These are phyloP conservation scores for Cotoneaster glaucophyllus DNA, from an alignment of 306 rosid species.

Conservation along the genomic window DNA sequence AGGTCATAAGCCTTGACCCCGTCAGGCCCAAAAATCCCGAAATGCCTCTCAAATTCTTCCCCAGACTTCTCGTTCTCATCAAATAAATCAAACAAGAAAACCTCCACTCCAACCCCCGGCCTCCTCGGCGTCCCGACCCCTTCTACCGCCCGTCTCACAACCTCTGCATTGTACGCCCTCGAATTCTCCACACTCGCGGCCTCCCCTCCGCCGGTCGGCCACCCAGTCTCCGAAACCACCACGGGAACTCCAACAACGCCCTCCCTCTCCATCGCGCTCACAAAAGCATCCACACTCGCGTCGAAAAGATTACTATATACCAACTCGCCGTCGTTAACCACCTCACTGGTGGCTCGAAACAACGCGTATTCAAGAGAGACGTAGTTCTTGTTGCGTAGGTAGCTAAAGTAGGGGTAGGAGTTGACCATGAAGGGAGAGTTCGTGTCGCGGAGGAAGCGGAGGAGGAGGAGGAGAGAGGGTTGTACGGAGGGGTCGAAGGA, in stretches of 20 bases:
- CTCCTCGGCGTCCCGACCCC: slow-evolving; percentile 25
- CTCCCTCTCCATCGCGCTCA: slow-evolving; percentile 28
- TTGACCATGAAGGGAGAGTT: slow-evolving; percentile 28
- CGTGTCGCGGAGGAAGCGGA: slow-evolving; percentile 10
- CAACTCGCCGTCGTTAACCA: neutral
- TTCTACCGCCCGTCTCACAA: slow-evolving; percentile 14
- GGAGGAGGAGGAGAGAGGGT: slow-evolving; percentile 9
- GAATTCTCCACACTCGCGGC: slow-evolving; percentile 21
- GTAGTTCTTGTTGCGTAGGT: neutral
- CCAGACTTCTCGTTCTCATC: slow-evolving; percentile 28
- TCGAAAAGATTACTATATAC: slow-evolving; percentile 17
- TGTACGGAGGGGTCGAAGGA: slow-evolving; percentile 10
- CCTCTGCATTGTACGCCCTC: slow-evolving; percentile 12
- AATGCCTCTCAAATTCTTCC: slow-evolving; percentile 27
- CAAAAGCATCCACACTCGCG: slow-evolving; percentile 24
- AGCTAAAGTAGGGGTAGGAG: slow-evolving; percentile 28
- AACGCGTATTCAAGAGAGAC: slow-evolving; percentile 21
- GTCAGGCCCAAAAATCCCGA: slow-evolving; percentile 24
- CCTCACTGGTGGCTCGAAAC: neutral
- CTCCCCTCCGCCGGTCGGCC: slow-evolving; percentile 24
- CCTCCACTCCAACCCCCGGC: slow-evolving; percentile 18
- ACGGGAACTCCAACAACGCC: slow-evolving; percentile 14
- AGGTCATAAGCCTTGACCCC: slow-evolving; percentile 17
- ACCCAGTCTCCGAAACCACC: slow-evolving; percentile 26
- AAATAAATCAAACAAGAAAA: slow-evolving; percentile 32